Base-by-base conservation (phyloP, 2,329 filamentous ascomycete species). In the Tothia fuscella region DNA sequence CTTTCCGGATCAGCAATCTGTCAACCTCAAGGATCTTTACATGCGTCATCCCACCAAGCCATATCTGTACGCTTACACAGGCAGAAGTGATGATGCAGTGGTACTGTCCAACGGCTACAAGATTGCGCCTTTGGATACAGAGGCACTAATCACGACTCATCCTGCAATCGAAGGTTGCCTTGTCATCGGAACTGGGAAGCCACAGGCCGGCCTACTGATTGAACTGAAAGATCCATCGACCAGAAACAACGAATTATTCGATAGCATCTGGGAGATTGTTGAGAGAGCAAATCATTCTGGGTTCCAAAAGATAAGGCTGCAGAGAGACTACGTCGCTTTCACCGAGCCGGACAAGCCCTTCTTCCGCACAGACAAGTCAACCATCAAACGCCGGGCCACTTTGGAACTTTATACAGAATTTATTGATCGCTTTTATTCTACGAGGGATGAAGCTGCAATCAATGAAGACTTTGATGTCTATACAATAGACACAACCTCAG, bases 51-150 rank as follows among this genome's bases (percentile, higher is more conserved):
- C 53, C 1, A 46, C 25, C 14, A 57, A 54, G 42, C 42, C 46
- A 7, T 46, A 46, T 32, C 46, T 49, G 3, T 57, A 52, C 51
- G 46, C 43, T 16, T 56, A 52, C 41, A 44, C 48, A 4, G 52
- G 52, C 12, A 46, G 55, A 6, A 46, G 48, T n/a, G 55, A 57
- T 41, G 55, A 57, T 38, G 47, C 53, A 3, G 49, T 57, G 25
- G 53, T 56, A 3, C 47, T 57, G 1, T 47, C 48, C n/a, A 57
- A 54, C 28, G 53, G 55, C 24, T 51, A 54, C 40, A 57, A 56
- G 42, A 50, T 57, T 32, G 50, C 52, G 7, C 53, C 55, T 4
- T 31, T 51, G 3, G 42, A 38, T 3, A 43, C 47, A 12, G 52
- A 54, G 26, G 26, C 26, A 14, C n/a, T 29, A 14, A 14, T 29